A percentile compares a stretch with the other conserved stretches of the same genome.
phyloP scores from a whole-genome alignment of 2,329 filamentous ascomycete species.

The Westerdykella sp. region DNA sequence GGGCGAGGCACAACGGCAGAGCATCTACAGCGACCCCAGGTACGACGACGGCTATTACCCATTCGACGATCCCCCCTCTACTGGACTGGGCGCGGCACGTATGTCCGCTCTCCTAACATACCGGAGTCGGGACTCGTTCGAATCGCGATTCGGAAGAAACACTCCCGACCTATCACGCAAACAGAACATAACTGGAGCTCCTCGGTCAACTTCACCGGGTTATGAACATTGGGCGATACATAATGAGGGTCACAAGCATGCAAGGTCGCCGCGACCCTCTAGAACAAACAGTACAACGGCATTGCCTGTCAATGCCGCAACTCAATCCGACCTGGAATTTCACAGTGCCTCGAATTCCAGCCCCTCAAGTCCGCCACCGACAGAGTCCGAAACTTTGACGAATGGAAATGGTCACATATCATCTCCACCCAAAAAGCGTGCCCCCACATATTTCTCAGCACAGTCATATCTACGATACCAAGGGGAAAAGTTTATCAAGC shows the following conservation, averaged over 20 bases:
- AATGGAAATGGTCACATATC: constrained; percentile 7
- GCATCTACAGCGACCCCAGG: constrained; percentile 96
- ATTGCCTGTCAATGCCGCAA: constrained; percentile 15
- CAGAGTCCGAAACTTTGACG: constrained; percentile 8
- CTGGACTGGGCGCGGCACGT: constrained; percentile 85
- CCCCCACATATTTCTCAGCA: constrained; percentile 85
- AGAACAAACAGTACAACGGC: constrained; percentile 30
- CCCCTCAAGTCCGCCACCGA: constrained; percentile 22
- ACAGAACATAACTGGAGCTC: constrained; percentile 71
- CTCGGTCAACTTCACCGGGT: constrained; percentile 40
- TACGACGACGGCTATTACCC: constrained; percentile 96
- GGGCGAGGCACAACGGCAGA: constrained; percentile 82
- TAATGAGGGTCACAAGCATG: constrained; percentile 47
- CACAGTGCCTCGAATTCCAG: constrained; percentile 35
- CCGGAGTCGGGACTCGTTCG: constrained; percentile 92
- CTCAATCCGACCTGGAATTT: constrained; percentile 43
- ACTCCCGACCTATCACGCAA: constrained; percentile 77
- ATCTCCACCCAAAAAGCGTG: constrained; percentile 36
- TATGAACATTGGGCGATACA: constrained; percentile 49
- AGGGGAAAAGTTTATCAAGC: constrained; percentile 90
- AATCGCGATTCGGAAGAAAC: constrained; percentile 89
- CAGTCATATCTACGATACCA: constrained; percentile 98
- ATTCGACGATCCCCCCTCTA: constrained; percentile 77
- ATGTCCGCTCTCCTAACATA: constrained; percentile 97
- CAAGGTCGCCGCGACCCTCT: constrained; percentile 40